phyloP scores from a whole-genome alignment of 805 yeast genomes.

The Kodamaea fukazawae region DNA sequence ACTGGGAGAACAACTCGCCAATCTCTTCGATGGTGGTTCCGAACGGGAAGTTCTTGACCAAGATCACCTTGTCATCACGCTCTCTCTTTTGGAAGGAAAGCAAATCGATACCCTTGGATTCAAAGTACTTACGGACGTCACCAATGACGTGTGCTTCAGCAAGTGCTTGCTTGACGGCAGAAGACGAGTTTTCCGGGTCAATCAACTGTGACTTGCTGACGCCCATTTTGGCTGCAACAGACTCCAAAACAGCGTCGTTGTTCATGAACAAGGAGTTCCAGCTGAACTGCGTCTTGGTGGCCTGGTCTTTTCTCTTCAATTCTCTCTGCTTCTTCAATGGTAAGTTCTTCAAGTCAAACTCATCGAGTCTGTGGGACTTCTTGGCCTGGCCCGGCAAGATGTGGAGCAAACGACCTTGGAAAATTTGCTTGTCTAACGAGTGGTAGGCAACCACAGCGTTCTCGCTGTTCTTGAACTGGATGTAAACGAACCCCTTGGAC shows the following conservation, averaged over 20 bases:
- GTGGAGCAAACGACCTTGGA: constrained; percentile 91
- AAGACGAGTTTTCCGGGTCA: constrained; percentile 80
- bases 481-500: constrained; percentile 90
- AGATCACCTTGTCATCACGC: constrained; percentile 74
- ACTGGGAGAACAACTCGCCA: constrained; percentile 73
- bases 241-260: constrained; percentile 85
- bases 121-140: constrained; percentile 85
- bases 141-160: constrained; percentile 97
- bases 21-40: constrained; percentile 81
- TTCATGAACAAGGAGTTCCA: constrained; percentile 95
- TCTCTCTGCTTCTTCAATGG: constrained; percentile 92
- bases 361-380: constrained; percentile 81
- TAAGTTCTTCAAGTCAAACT: constrained; percentile 83
- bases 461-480: constrained; percentile 62
- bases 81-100: constrained; percentile 63
- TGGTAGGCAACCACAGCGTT: constrained; percentile 77
- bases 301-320: constrained; percentile 77
- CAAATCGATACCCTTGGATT: constrained; percentile 79
- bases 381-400: constrained; percentile 82
- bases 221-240: constrained; percentile 84
- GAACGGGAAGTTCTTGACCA: constrained; percentile 87
- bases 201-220: constrained; percentile 77
- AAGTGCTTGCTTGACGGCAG: constrained; percentile 94
- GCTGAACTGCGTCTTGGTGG: constrained; percentile 81
- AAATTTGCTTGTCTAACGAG: constrained; percentile 78